Percentiles rank a stretch among this genome's conserved stretches.
These are phyloP conservation scores for Eimeria zaria DNA, from an alignment of 169 alveolate species.

Conservation along the genomic window DNA sequence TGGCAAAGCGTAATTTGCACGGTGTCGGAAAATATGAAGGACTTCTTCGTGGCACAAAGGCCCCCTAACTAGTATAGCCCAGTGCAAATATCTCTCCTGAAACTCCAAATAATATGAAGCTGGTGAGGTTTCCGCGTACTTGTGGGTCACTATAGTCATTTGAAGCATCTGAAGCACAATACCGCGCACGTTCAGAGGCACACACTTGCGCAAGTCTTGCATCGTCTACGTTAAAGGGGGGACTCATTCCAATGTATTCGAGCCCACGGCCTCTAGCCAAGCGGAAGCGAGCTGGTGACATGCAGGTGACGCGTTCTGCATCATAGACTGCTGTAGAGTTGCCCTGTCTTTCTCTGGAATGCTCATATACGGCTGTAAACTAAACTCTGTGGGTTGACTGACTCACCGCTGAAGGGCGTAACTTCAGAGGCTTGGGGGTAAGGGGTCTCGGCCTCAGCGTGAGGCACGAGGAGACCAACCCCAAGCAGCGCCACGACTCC, in stretches of 20 bases:
- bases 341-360: neutral
- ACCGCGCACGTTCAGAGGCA: neutral
- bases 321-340: too few species aligned
- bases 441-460: conserved; percentile 8
- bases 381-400: neutral
- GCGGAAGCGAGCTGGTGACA: neutral
- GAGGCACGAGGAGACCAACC: neutral
- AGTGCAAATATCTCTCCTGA: neutral
- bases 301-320: neutral
- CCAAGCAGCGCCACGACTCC: conserved; percentile 45
- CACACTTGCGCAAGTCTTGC: neutral
- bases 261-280: neutral
- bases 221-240: neutral
- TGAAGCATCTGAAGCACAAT: neutral
- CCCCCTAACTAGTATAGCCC: neutral
- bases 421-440: neutral
- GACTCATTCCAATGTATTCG: neutral
- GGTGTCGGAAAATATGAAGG: neutral
- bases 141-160: neutral
- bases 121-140: neutral
- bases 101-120: neutral
- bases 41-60: neutral
- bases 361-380: neutral
- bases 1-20: neutral
- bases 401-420: neutral